These are phyloP conservation scores for Xylariaceae sp. DNA, from an alignment of 2,329 filamentous ascomycete species.

Conservation along the genomic window DNA sequence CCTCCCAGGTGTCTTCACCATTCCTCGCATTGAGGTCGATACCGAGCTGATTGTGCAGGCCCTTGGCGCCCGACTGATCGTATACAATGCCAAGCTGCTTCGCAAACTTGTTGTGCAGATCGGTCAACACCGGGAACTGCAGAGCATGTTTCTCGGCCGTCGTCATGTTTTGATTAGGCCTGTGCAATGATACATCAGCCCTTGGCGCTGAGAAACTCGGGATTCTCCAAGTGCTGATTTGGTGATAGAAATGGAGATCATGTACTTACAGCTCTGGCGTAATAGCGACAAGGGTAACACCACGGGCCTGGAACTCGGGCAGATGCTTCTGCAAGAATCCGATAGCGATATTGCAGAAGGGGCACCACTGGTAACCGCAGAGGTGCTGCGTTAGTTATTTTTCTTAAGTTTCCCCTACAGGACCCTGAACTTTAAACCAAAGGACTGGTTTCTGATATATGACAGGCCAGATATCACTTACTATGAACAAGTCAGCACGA, in stretches of 20 bases:
- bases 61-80: slow-evolving; percentile 12
- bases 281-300: slow-evolving; percentile 42
- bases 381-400: no score
- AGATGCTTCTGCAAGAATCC: slow-evolving; percentile 36
- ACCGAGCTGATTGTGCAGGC: slow-evolving; percentile 29
- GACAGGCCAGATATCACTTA: no score
- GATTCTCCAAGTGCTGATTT: no score
- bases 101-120: slow-evolving; percentile 31
- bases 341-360: slow-evolving; percentile 43
- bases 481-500: no score
- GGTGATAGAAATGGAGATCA: no score
- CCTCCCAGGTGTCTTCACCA: slow-evolving; percentile 29
- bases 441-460: no score
- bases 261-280: slow-evolving; percentile 35
- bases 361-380: no score
- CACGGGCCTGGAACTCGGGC: slow-evolving; percentile 34
- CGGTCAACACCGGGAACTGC: slow-evolving; percentile 40
- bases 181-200: no score
- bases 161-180: slow-evolving; percentile 36
- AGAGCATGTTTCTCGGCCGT: slow-evolving; percentile 40
- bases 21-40: slow-evolving; percentile 33
- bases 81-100: slow-evolving; percentile 37
- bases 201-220: no score
- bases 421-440: no score
- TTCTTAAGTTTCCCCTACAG: no score